A percentile compares a stretch with the other conserved stretches of the same genome.
Evolutionary conservation across 257 asterid species (phyloP).

Genomic region (Forsythia suspensa): DNA sequence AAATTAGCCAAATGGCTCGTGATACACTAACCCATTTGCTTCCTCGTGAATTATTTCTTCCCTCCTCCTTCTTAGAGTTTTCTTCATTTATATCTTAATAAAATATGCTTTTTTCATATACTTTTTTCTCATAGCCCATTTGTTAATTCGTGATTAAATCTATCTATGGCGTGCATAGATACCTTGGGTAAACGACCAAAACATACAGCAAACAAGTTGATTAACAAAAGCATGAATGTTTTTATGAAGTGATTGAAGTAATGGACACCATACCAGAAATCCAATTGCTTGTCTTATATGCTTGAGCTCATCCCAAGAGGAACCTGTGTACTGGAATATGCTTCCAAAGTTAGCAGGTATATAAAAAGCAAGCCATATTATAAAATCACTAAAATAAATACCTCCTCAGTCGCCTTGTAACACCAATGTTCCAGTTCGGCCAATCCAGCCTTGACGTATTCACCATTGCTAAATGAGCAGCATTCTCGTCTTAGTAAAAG

Average conservation of each 20-base stretch:
- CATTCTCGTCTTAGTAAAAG: conserved; percentile 97
- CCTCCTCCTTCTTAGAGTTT: too few species aligned
- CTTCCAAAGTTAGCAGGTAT: conserved; percentile 28
- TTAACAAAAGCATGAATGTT: conserved; percentile 4
- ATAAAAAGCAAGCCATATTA: conserved; percentile 14
- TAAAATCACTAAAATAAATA: conserved; percentile 23
- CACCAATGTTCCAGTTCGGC: conserved; percentile 99
- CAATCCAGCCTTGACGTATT: conserved; percentile 96
- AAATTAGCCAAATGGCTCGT: too few species aligned
- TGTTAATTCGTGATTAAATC: not conserved
- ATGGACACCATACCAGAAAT: conserved; percentile 68
- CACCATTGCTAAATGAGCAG: conserved; percentile 98
- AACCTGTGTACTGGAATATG: conserved; percentile 84
- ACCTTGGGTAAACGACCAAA: not conserved
- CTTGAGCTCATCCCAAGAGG: conserved; percentile 99
- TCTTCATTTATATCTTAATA: too few species aligned
- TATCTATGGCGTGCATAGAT: not conserved
- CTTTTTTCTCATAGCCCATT: not conserved
- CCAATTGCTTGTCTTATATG: conserved; percentile 99
- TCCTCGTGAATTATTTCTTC: too few species aligned
- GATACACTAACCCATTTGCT: too few species aligned
- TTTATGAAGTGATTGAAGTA: conserved; percentile 19
- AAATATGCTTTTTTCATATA: too few species aligned
- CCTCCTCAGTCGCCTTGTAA: conserved; percentile 99
- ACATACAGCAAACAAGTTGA: not conserved